These are phyloP conservation scores for Pyracantha coccinea DNA, from an alignment of 331 rosid genomes.

Conservation along the genomic window DNA sequence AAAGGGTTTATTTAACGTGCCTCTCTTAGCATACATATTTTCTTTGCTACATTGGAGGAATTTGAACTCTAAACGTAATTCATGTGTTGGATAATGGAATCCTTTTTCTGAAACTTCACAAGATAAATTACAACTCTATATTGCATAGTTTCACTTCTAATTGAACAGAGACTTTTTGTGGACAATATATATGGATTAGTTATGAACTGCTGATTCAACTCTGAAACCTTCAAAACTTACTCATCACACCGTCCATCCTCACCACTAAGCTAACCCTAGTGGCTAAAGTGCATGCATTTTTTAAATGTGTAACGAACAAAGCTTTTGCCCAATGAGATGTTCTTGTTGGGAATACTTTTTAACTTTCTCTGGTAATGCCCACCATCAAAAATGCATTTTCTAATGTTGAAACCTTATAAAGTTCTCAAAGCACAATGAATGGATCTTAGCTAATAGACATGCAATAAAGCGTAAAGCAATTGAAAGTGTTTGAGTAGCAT, in stretches of 20 bases:
- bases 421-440: constrained; percentile 1
- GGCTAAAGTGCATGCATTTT: not conserved
- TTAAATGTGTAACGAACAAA: not conserved
- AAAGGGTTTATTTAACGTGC: not conserved
- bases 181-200: not conserved
- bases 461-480: not conserved
- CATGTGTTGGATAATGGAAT: too few species aligned
- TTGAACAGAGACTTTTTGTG: too few species aligned
- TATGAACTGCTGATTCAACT: not conserved
- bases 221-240: not conserved
- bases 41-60: too few species aligned
- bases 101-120: not conserved
- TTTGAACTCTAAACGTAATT: not conserved
- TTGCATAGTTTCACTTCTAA: too few species aligned
- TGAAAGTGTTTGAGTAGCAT: not conserved
- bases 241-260: not conserved
- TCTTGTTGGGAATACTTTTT: not conserved
- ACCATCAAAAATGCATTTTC: not conserved
- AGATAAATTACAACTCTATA: not conserved
- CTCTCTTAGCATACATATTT: not conserved
- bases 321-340: not conserved
- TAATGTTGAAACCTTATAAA: not conserved
- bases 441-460: not conserved
- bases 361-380: not conserved
- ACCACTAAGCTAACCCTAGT: not conserved